Conservation (phyloP, 257 asterid genomes). For the Solanum verrucosum region DNA sequence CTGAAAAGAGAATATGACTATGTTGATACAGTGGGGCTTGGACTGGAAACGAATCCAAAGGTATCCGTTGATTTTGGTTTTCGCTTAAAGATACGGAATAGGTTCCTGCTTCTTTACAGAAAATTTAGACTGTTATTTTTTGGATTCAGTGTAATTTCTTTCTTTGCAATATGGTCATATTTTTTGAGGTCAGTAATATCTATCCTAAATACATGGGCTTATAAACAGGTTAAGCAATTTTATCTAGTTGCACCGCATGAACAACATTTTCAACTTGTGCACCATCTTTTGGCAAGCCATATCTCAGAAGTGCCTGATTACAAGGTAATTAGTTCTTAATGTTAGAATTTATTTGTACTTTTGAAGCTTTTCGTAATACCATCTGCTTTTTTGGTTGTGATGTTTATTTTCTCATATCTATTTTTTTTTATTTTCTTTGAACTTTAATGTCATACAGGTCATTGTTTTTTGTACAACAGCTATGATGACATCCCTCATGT, state of each 20-base stretch:
- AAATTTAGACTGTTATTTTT: neutral
- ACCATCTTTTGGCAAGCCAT: slow-evolving; percentile 63
- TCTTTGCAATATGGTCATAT: neutral
- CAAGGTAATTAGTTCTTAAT: slow-evolving; percentile 37
- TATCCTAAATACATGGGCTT: slow-evolving; percentile 6
- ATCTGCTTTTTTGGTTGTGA: neutral
- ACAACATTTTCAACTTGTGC: slow-evolving; percentile 56
- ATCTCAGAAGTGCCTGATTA: slow-evolving; percentile 59
- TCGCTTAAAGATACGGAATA: neutral
- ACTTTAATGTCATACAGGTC: slow-evolving; percentile 37
- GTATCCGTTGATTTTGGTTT: slow-evolving; percentile 19
- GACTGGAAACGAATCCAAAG: slow-evolving; percentile 60
- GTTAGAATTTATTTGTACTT: neutral
- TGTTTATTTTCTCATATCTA: neutral
- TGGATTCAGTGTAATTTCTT: neutral
- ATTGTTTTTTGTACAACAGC: slow-evolving; percentile 82
- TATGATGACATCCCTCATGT: slow-evolving; percentile 77
- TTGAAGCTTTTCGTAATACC: neutral
- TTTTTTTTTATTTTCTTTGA: neutral
- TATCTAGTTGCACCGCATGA: slow-evolving; percentile 69
- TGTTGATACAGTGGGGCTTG: slow-evolving; percentile 73
- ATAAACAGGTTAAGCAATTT: slow-evolving; percentile 70
- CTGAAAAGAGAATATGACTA: slow-evolving; percentile 71
- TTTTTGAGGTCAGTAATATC: neutral
- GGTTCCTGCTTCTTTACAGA: neutral